Conservation (phyloP, 129 eudicot genomes). For the Saussurea involucrata region DNA sequence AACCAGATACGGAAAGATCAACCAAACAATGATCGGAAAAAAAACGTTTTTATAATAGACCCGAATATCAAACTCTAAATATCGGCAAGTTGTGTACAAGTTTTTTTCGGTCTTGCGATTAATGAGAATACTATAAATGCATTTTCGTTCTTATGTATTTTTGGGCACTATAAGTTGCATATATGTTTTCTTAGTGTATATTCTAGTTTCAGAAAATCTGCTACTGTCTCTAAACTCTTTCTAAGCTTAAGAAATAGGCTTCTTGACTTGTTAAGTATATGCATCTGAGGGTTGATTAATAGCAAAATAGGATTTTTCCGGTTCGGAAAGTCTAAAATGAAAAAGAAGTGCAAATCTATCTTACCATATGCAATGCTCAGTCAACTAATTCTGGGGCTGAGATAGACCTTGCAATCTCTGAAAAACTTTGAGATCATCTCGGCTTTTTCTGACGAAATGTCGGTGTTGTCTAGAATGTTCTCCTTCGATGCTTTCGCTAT, state of each 20-base stretch:
- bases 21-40: background rate
- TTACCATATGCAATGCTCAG: background rate
- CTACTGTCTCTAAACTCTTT: background rate
- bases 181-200: background rate
- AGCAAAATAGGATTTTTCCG: background rate
- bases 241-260: background rate
- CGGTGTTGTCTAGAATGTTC: constrained; percentile 65
- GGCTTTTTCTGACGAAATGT: constrained; percentile 83
- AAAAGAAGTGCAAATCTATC: background rate
- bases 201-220: background rate
- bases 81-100: background rate
- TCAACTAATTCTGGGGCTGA: constrained; percentile 62
- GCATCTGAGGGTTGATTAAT: background rate
- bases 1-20: background rate
- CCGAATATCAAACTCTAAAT: background rate
- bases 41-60: background rate
- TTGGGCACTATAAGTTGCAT: background rate
- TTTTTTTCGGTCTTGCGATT: background rate
- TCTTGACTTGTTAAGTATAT: background rate
- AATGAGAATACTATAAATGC: background rate
- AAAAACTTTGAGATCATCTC: constrained; percentile 70
- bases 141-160: background rate
- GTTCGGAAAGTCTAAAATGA: background rate
- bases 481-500: constrained; percentile 86
- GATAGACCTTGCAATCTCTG: constrained; percentile 75